Conservation (phyloP, 1,284 basidiomycete genomes). For the Omphalotus olearius region DNA sequence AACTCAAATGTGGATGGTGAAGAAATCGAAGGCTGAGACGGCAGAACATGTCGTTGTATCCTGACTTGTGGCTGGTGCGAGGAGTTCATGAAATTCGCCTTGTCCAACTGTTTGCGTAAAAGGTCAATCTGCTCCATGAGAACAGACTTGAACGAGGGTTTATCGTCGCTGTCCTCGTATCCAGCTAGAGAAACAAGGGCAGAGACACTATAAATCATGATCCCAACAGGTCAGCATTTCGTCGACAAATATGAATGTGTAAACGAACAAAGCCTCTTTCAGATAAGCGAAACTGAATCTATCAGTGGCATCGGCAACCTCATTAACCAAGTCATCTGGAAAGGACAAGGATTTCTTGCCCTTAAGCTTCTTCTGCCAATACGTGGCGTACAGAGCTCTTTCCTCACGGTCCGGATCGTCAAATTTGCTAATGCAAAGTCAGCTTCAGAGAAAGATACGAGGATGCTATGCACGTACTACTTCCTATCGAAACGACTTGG, state of each 20-base stretch:
- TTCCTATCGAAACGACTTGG: slow-evolving; percentile 84
- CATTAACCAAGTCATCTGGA: slow-evolving; percentile 56
- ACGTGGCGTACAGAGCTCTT: slow-evolving; percentile 61
- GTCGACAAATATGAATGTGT: neutral
- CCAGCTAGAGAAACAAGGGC: slow-evolving; percentile 55
- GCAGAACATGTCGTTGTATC: too few relatives aligned
- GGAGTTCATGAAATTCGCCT: slow-evolving; percentile 15
- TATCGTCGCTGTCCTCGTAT: slow-evolving; percentile 37
- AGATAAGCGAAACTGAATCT: slow-evolving; percentile 80
- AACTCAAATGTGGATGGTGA: too few relatives aligned
- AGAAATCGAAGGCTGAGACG: too few relatives aligned
- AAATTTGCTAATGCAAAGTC: slow-evolving; percentile 41
- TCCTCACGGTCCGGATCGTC: slow-evolving; percentile 63
- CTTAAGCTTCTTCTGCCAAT: slow-evolving; percentile 74
- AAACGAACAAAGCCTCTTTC: slow-evolving; percentile 77
- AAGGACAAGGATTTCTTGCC: slow-evolving; percentile 58
- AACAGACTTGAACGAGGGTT: slow-evolving; percentile 43
- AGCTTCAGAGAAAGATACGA: neutral
- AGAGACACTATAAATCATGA: slow-evolving; percentile 52
- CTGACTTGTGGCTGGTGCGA: too few relatives aligned
- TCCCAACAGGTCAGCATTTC: neutral
- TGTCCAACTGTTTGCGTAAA: slow-evolving; percentile 58
- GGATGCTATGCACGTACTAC: slow-evolving; percentile 46
- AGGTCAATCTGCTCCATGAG: slow-evolving; percentile 54
- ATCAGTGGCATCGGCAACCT: slow-evolving; percentile 55